Evolutionary conservation across 208 protist species (phyloP), one percentile per base, ranked within the genome.

Genomic region (Crithidia bombi): DNA sequence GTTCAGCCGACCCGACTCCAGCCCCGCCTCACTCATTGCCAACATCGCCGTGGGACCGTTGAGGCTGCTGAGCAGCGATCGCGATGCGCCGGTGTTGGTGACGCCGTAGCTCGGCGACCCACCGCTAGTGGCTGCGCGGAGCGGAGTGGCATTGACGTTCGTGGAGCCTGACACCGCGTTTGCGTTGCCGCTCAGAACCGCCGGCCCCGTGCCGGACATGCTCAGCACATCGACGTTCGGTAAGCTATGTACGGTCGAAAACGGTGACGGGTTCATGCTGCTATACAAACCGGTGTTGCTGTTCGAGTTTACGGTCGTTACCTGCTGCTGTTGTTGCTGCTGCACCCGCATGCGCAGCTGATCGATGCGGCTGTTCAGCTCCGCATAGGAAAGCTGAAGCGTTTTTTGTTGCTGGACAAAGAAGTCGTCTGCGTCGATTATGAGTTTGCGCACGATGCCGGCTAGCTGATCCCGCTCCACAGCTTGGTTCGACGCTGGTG

Each of bases 321-420:
- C 26, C 32, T 70, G 51, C 51, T 49, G 41, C 23, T 64, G 63
- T 6, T 72, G 43, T 33, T 58, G 39, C 36, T 65, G 49, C 52
- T 77, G 63, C 17, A 84, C 75, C 19, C 56, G 74, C 41, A 54
- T 66, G 10, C 85, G 77, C 43, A 93, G 70, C 39, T 84, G 76
- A 17, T 89, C 85, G 19, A 93, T 62, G 30, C 75, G 80, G 32
- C 65, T 74, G 50, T 75, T 81, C 2, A 93, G 49, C 26, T 82
- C 78, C 9, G 67, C 69, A 62, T 91, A 89, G 12, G 85, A 68
- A 3, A 80, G 33, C 51, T 82, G 72, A 5, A 93, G 69, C 21
- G 78, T 67, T 21, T 80, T 67, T 65, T 93, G 78, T 58, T 93
- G 88, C 33, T 83, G 71, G 1, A 51, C 49, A 59, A 91, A 90